phyloP scores from a whole-genome alignment of 2,329 filamentous ascomycete genomes.

The Sarocladium strictum region DNA sequence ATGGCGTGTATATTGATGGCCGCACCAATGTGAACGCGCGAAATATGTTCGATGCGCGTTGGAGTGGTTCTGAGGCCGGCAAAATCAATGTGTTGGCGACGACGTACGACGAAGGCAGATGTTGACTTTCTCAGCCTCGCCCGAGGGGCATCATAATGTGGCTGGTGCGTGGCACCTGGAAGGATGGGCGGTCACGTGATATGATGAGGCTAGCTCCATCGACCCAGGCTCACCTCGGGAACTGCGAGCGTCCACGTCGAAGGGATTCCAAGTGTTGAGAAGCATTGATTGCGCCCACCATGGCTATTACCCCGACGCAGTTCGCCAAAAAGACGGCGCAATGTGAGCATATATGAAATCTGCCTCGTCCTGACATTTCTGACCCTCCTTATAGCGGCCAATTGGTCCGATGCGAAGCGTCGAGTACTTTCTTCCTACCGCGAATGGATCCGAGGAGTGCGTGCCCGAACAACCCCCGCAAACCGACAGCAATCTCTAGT shows the following conservation, averaged over 20 bases:
- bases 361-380: conserved; percentile 21
- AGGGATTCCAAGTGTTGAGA: conserved; percentile 17
- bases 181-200: conserved; percentile 23
- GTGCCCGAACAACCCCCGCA: conserved; percentile 32
- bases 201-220: not conserved
- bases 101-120: not conserved
- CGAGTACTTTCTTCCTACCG: conserved; percentile 87
- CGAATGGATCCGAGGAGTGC: conserved; percentile 92
- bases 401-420: conserved; percentile 81
- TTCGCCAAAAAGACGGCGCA: conserved; percentile 76
- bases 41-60: not conserved
- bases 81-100: not conserved
- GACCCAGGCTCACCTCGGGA: conserved; percentile 10
- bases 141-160: conserved; percentile 1
- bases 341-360: conserved; percentile 48
- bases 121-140: conserved; percentile 5
- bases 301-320: conserved; percentile 90
- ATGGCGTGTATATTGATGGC: conserved; percentile 36
- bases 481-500: conserved; percentile 6
- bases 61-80: not conserved
- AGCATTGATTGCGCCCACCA: conserved; percentile 43
- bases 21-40: not conserved
- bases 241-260: conserved; percentile 24
- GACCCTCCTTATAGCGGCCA: conserved; percentile 58
- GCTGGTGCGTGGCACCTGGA: conserved; percentile 1